A percentile compares a stretch with the other conserved stretches of the same genome.
These are phyloP conservation scores for Inonotus hispidus DNA, from an alignment of 1,284 basidiomycete species.

Conservation along the genomic window DNA sequence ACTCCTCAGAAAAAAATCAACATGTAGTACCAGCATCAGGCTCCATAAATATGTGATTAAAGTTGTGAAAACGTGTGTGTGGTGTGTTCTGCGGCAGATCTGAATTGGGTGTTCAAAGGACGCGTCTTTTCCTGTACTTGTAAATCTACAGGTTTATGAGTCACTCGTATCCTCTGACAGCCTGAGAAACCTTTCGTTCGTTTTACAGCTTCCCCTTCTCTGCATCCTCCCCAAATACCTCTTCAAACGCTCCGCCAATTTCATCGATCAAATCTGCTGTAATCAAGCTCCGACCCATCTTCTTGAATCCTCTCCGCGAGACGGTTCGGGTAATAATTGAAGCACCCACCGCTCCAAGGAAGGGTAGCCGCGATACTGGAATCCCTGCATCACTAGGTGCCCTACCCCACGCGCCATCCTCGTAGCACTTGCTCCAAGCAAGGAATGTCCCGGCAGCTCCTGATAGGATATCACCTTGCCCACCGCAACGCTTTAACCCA, in stretches of 20 bases:
- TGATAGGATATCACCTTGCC: constrained; percentile 91
- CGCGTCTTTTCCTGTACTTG: no score
- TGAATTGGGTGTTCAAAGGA: no score
- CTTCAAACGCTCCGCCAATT: constrained; percentile 68
- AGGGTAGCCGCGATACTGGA: constrained; percentile 60
- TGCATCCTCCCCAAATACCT: constrained; percentile 58
- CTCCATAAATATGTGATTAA: no score
- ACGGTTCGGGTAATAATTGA: constrained; percentile 84
- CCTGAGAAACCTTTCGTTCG: background rate
- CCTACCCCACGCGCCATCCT: constrained; percentile 68
- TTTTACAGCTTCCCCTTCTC: constrained; percentile 25
- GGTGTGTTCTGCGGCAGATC: no score
- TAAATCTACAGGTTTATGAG: background rate
- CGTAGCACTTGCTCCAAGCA: constrained; percentile 93
- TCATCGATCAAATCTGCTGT: constrained; percentile 86
- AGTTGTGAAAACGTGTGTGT: no score
- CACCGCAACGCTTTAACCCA: constrained; percentile 89
- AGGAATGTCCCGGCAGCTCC: constrained; percentile 85
- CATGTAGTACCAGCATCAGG: no score
- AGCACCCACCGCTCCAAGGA: constrained; percentile 85
- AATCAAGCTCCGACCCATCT: constrained; percentile 77
- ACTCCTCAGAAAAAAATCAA: no score
- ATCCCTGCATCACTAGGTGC: constrained; percentile 41
- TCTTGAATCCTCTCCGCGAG: constrained; percentile 70
- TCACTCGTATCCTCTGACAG: background rate